phyloP scores from a whole-genome alignment of 805 yeast genomes.

The Teunomyces panamensis region DNA sequence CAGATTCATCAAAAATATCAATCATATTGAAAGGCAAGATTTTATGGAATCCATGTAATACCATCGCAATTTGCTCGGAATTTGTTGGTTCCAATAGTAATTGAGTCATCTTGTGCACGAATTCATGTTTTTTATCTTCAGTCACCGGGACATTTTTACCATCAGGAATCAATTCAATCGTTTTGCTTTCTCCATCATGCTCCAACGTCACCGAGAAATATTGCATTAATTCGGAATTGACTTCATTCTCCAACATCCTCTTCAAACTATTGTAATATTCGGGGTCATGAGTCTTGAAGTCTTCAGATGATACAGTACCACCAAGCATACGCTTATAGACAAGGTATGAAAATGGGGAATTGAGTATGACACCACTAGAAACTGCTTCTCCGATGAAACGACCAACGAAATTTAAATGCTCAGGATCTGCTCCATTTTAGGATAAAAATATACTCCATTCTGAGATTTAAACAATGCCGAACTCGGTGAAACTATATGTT shows the following conservation, averaged over 20 bases:
- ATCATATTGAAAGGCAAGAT: conserved; percentile 81
- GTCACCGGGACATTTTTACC: conserved; percentile 86
- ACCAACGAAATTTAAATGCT: conserved; percentile 90
- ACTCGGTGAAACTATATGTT: conserved; percentile 95
- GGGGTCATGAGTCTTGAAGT: conserved; percentile 88
- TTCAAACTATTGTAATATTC: conserved; percentile 87
- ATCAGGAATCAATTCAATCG: conserved; percentile 74
- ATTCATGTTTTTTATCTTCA: conserved; percentile 85
- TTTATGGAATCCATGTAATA: conserved; percentile 86
- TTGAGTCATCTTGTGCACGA: conserved; percentile 81
- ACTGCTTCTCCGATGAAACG: conserved; percentile 92
- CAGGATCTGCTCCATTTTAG: conserved; percentile 93
- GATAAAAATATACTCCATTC: conserved; percentile 92
- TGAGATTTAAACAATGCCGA: conserved; percentile 86
- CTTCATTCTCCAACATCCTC: conserved; percentile 97
- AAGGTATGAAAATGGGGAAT: conserved; percentile 92
- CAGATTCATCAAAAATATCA: conserved; percentile 91
- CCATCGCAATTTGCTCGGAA: conserved; percentile 79
- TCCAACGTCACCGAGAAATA: conserved; percentile 50
- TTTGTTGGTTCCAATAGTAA: conserved; percentile 81
- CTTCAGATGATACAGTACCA: conserved; percentile 76
- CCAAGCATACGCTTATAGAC: conserved; percentile 86
- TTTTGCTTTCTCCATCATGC: conserved; percentile 88
- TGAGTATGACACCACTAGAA: conserved; percentile 77
- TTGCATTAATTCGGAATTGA: conserved; percentile 91